These are phyloP conservation scores for Perilla frutescens DNA, from an alignment of 257 asterid species.

Conservation along the genomic window DNA sequence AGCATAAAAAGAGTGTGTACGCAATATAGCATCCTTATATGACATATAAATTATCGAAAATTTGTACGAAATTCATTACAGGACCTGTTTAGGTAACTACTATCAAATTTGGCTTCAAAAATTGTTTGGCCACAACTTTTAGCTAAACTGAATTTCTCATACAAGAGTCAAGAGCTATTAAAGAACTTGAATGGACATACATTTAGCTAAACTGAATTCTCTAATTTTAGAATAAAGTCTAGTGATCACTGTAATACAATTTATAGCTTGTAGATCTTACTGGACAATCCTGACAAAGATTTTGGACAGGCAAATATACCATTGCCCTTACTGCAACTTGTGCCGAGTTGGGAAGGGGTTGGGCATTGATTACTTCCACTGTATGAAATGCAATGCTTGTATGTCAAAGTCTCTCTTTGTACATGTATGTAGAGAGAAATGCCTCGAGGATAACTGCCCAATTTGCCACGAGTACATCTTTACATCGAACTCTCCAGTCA, in stretches of 20 bases:
- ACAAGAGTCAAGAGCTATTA: neutral
- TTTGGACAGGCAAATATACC: constrained; percentile 78
- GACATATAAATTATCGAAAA: neutral
- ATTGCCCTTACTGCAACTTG: constrained; percentile 94
- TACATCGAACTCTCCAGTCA: constrained; percentile 76
- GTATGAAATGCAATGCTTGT: constrained; percentile 96
- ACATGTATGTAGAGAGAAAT: constrained; percentile 84
- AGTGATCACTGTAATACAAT: neutral
- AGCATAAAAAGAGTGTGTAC: neutral
- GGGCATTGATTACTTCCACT: constrained; percentile 83
- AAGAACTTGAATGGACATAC: neutral
- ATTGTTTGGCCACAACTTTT: neutral
- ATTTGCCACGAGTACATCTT: constrained; percentile 85
- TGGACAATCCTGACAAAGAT: constrained; percentile 45
- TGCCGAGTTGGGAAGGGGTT: constrained; percentile 90
- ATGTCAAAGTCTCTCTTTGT: constrained; percentile 67
- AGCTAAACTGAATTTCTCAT: constrained; percentile 6
- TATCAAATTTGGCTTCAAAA: neutral
- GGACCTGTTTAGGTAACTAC: neutral
- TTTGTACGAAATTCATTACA: neutral
- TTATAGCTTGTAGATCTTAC: constrained; percentile 2
- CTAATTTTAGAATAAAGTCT: neutral
- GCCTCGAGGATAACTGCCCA: constrained; percentile 89
- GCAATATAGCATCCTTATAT: neutral
- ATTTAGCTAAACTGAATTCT: neutral